Conservation (phyloP, 805 yeast genomes). For the Candida sakaeoensis region DNA sequence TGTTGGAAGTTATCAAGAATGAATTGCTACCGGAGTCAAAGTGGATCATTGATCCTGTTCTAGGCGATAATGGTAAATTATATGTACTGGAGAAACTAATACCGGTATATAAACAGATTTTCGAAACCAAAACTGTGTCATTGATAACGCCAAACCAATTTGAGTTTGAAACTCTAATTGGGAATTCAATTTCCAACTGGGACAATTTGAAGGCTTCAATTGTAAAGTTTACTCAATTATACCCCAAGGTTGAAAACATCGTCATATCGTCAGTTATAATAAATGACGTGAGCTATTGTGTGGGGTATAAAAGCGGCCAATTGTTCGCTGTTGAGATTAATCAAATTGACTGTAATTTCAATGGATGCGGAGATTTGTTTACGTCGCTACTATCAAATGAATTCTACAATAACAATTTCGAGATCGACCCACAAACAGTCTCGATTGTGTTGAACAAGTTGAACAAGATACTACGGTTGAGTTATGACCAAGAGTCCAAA, state of each 20-base stretch:
- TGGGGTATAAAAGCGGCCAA: constrained; percentile 28
- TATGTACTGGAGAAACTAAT: constrained; percentile 65
- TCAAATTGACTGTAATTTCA: constrained; percentile 56
- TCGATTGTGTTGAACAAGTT: constrained; percentile 25
- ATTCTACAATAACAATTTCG: constrained; percentile 25
- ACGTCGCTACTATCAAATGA: constrained; percentile 56
- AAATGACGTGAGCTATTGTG: constrained; percentile 31
- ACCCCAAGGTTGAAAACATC: constrained; percentile 42
- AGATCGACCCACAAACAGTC: constrained; percentile 24
- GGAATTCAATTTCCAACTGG: constrained; percentile 36
- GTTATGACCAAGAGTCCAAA: constrained; percentile 22
- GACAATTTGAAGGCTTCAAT: constrained; percentile 37
- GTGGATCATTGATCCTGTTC: constrained; percentile 84
- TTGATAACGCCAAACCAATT: constrained; percentile 72
- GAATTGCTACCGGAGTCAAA: constrained; percentile 27
- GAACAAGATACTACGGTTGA: constrained; percentile 24
- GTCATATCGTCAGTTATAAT: constrained; percentile 58
- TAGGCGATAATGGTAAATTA: constrained; percentile 84
- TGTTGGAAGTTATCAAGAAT: constrained; percentile 47
- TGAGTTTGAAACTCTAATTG: constrained; percentile 63
- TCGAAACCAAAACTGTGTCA: constrained; percentile 41
- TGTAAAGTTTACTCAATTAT: constrained; percentile 37
- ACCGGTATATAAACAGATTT: constrained; percentile 47
- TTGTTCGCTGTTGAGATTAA: constrained; percentile 40
- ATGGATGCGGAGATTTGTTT: constrained; percentile 75